phyloP scores from a whole-genome alignment of 2,329 filamentous ascomycete genomes.

The Penicillium psychrosexuale region DNA sequence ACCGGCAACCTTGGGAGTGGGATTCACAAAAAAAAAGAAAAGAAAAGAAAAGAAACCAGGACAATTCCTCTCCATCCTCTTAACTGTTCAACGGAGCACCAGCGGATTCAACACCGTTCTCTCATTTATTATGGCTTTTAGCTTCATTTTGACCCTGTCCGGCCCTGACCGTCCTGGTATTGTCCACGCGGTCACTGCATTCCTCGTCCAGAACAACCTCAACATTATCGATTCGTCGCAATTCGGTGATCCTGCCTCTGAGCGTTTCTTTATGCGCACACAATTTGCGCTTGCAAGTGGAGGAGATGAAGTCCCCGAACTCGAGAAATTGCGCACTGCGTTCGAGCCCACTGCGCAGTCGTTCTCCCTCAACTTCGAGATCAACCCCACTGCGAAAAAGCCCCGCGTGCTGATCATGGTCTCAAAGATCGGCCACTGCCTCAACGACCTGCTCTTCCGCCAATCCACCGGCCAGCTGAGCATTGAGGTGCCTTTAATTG shows the following conservation, averaged over 20 bases:
- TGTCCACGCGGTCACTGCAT: constrained; percentile 76
- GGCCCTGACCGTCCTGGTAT: constrained; percentile 84
- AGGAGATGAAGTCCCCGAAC: constrained; percentile 29
- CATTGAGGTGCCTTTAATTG: constrained; percentile 72
- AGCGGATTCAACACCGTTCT: constrained; percentile 27
- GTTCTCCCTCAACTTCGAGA: constrained; percentile 68
- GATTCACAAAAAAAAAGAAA: neutral
- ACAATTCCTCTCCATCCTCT: neutral
- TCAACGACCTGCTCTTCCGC: constrained; percentile 80
- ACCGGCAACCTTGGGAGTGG: neutral
- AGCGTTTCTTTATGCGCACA: constrained; percentile 85
- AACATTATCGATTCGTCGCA: constrained; percentile 84
- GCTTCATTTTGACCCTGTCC: constrained; percentile 74
- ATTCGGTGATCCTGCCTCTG: constrained; percentile 70
- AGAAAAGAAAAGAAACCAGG: neutral
- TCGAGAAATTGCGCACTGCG: constrained; percentile 52
- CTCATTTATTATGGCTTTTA: constrained; percentile 40
- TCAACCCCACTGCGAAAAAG: constrained; percentile 66
- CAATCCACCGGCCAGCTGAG: constrained; percentile 69
- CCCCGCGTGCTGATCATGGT: constrained; percentile 82
- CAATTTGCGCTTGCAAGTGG: constrained; percentile 62
- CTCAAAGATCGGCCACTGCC: constrained; percentile 81
- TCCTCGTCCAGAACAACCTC: constrained; percentile 69
- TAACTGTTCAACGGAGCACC: neutral
- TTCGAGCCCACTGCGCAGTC: constrained; percentile 61